Base-by-base conservation (phyloP, 331 rosid genomes). In the Arachis monticola region DNA sequence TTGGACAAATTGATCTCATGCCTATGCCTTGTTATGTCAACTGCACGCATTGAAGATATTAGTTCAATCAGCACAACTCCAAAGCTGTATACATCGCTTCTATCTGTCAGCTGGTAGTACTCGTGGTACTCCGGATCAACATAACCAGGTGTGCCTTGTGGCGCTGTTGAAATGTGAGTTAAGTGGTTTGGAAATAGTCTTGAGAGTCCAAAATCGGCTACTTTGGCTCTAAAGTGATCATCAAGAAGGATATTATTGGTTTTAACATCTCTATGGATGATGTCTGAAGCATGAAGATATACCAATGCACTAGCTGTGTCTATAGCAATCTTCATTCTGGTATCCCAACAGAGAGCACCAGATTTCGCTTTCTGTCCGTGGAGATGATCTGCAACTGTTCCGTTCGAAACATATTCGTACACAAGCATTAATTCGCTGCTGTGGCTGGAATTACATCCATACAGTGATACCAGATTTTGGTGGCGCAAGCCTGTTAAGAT, bases 381-480 rank as follows among this genome's bases (percentile, higher is more conserved):
- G 30, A 82, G 80, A 53, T 82, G 78, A 58, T 74, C 82, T 30
- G 83, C 83, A 8, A 82, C 78, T 2, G 86, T 82, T 61, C 86
- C 86, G 57, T 82, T 78, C 0, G 81, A 75, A 17, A 82, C 14
- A 32, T 77, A 82, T n/a, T 82, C 85, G 30, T 82, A 82, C 1
- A 82, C 85, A 1, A 82, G 78, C 0, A 78, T 61, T 13, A 74
- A 80, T 11, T 78, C 83, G 1, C 68, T 72, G 5, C 83, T 78
- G 50, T 64, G 67, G 9, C 67, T 74, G 17, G 86, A 64, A 27
- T 80, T 78, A 67, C 83, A 82, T 22, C 86, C 86, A 2, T 82
- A 78, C 1, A 82, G 61, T 6, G 80, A 56, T 70, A 82, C 86
- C 11, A 82, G 86, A 84, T 91, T 79, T 88, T 82, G 63, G 64